Base-by-base conservation (phyloP, 208 protist genomes). In the Acanthamoeba healyi region DNA sequence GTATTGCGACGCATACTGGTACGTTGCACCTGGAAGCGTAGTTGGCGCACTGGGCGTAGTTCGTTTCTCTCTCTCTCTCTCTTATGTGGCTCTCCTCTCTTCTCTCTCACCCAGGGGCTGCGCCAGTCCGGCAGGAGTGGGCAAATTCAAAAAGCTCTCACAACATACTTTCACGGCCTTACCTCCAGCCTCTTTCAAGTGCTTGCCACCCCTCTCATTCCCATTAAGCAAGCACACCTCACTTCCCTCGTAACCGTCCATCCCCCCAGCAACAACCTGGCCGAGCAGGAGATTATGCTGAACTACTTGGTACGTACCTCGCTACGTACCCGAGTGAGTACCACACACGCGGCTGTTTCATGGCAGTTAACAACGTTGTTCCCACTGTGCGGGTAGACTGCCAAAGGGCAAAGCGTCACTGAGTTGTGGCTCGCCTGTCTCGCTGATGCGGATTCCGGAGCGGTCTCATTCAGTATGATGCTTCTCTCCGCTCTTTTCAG, bases 141-240 rank as follows among this genome's bases (percentile, higher is more conserved):
- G 77, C 32, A 51, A 36, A 15, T 91, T 91, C 32, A 91, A 91
- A 26, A 58, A 58, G 32, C 38, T 91, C 22, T 91, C 84, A 12
- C 36, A 91, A 26, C 84, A 91, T n/a, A 91, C 84, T 15, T 91
- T 91, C 36, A 44, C 84, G 6, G 10, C 84, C 34, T 22, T 91
- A 24, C 84, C 84, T 65, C 51, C 54, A 12, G 29, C 54, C 51
- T 91, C 54, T 26, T 65, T 91, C 84, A 65, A 91, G 84, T 91
- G 29, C 36, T 5, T 82, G 5, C 58, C 26, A 24, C 58, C 26
- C 26, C 22, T 4, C 58, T 17, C 29, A 2, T 6, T 4, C 26
- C 58, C 19, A 2, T 2, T 36, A 36, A 36, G 7, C 40, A 2
- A 10, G 72, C 42, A 3, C 7, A 24, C 42, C 32, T 29, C 1